Evolutionary conservation across 2,329 filamentous ascomycete genomes (phyloP).

Genomic region (Epichloe brachyelytri): DNA sequence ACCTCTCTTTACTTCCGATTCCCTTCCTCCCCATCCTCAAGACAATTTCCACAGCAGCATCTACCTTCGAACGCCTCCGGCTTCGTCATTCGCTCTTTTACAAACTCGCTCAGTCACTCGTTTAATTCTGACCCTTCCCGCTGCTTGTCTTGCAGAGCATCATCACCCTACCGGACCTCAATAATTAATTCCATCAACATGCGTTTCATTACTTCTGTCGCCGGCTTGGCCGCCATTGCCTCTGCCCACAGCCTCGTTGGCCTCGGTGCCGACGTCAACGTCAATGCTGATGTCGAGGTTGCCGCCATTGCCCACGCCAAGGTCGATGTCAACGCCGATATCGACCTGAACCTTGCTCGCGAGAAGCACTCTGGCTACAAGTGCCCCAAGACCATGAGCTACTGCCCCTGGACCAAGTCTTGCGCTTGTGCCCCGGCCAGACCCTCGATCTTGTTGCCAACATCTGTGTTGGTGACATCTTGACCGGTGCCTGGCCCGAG

Average conservation of each 20-base stretch:
- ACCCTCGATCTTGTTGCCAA: constrained; percentile 20
- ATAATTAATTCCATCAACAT: constrained; percentile 11
- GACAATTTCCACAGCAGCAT: not conserved
- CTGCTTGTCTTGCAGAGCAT: not conserved
- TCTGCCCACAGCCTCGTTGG: constrained; percentile 18
- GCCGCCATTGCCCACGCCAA: constrained; percentile 5
- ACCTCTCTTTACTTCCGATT: not conserved
- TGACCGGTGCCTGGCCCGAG: constrained; percentile 22
- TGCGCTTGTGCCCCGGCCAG: constrained; percentile 31
- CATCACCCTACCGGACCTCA: not conserved
- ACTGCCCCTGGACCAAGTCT: constrained; percentile 25
- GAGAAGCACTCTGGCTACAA: constrained; percentile 12
- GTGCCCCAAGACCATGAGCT: constrained; percentile 22
- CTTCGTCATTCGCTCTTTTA: constrained; percentile 5
- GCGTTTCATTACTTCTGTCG: constrained; percentile 18
- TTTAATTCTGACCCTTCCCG: not conserved
- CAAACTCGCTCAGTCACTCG: not conserved
- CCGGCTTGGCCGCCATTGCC: constrained; percentile 12
- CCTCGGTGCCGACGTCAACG: constrained; percentile 1
- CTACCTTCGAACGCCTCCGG: constrained; percentile 1
- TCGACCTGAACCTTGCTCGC: constrained; percentile 10
- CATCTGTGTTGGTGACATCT: constrained; percentile 15
- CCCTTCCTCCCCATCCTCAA: not conserved
- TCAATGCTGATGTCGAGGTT: constrained; percentile 6
- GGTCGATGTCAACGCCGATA: constrained; percentile 1